Evolutionary conservation across 1,284 basidiomycete species (phyloP).

Genomic region (Cutaneotrichosporon cyanovorans): DNA sequence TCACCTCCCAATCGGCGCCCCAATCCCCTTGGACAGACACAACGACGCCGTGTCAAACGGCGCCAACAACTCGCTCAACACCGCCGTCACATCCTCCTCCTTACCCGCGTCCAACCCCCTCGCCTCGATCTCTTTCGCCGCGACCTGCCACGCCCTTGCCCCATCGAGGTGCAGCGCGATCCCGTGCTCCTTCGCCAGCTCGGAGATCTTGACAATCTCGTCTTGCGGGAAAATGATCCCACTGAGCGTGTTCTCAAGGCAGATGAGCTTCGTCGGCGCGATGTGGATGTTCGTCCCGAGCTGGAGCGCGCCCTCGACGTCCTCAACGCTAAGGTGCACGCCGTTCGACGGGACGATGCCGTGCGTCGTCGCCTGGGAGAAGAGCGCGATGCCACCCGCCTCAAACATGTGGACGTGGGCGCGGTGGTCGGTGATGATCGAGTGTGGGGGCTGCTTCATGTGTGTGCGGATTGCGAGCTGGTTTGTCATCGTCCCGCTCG

Average conservation of each 20-base stretch:
- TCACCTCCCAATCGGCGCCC: conserved; percentile 80
- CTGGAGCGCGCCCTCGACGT: conserved; percentile 66
- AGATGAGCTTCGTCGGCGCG: conserved; percentile 72
- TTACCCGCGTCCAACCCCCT: conserved; percentile 37
- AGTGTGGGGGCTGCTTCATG: conserved; percentile 76
- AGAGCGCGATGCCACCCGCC: conserved; percentile 77
- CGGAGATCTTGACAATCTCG: conserved; percentile 74
- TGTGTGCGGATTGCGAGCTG: conserved; percentile 75
- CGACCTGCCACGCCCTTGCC: conserved; percentile 80
- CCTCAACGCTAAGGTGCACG: conserved; percentile 65
- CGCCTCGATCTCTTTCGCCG: conserved; percentile 65
- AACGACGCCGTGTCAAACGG: conserved; percentile 89
- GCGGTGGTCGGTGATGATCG: conserved; percentile 71
- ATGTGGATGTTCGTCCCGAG: conserved; percentile 65
- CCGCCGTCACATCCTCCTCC: conserved; percentile 45
- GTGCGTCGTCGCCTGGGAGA: conserved; percentile 71
- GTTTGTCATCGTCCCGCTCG: conserved; percentile 91
- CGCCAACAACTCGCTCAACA: conserved; percentile 67
- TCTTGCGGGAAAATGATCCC: conserved; percentile 87
- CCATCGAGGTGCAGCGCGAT: conserved; percentile 88
- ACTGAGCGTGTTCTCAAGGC: conserved; percentile 84
- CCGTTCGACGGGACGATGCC: conserved; percentile 38
- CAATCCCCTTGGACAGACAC: conserved; percentile 92
- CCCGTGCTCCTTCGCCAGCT: conserved; percentile 62
- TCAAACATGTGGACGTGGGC: conserved; percentile 60